phyloP scores from a whole-genome alignment of 257 asterid genomes.

The Jasminum sambac region DNA sequence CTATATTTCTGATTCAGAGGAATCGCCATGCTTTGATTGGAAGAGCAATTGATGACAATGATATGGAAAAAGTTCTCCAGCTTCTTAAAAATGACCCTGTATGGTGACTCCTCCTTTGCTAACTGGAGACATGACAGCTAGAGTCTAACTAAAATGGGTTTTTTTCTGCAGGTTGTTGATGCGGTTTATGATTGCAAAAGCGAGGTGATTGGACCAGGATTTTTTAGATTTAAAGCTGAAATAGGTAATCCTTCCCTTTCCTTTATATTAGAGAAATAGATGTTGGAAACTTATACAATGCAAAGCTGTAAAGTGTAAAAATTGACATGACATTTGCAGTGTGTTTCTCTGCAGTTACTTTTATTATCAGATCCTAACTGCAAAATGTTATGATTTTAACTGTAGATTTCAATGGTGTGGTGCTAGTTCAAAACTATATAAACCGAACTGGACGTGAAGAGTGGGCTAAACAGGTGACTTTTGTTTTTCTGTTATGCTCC shows the following conservation, averaged over 20 bases:
- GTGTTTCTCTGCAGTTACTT: slow-evolving; percentile 11
- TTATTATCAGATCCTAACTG: not conserved
- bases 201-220: slow-evolving; percentile 99
- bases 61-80: slow-evolving; percentile 81
- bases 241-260: slow-evolving; percentile 56
- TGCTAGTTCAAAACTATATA: slow-evolving; percentile 86
- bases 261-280: slow-evolving; percentile 12
- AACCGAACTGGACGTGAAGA: slow-evolving; percentile 85
- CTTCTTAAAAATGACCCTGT: slow-evolving; percentile 86
- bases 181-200: slow-evolving; percentile 93
- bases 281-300: slow-evolving; percentile 15
- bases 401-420: slow-evolving; percentile 91
- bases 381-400: slow-evolving; percentile 24
- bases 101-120: slow-evolving; percentile 21
- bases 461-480: slow-evolving; percentile 89
- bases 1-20: slow-evolving; percentile 94
- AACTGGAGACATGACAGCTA: slow-evolving; percentile 12
- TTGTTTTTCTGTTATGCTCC: not conserved
- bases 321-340: not conserved
- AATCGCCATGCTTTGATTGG: slow-evolving; percentile 97
- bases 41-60: slow-evolving; percentile 90
- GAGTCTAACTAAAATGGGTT: slow-evolving; percentile 21
- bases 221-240: slow-evolving; percentile 96
- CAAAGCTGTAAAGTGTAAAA: slow-evolving; percentile 4
- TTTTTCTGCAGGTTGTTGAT: slow-evolving; percentile 75